Conservation (phyloP, 768 basidiomycete species). For the Gelatoporia subvermispora region DNA sequence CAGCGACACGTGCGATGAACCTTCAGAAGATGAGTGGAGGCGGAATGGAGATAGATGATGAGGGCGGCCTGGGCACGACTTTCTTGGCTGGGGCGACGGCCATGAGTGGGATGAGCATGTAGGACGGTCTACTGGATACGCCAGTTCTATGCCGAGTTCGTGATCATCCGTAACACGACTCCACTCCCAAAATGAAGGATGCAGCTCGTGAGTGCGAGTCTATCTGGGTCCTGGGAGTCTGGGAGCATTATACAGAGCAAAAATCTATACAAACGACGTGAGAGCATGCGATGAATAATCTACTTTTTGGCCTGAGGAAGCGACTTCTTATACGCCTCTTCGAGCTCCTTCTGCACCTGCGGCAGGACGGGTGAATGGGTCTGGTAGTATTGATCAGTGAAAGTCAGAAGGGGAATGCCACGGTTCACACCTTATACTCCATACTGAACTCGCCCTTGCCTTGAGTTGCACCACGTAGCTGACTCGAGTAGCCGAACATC, state of each 20-base stretch:
- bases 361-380: conserved; percentile 81
- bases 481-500: conserved; percentile 97
- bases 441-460: conserved; percentile 91
- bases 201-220: too few relatives aligned
- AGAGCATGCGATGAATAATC: conserved; percentile 12
- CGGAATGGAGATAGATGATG: conserved; percentile 32
- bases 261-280: too few relatives aligned
- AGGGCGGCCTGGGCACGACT: conserved; percentile 11
- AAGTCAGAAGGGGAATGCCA: conserved; percentile 1
- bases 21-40: neutral
- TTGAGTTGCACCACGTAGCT: conserved; percentile 89
- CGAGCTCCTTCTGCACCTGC: conserved; percentile 82
- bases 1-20: conserved; percentile 30
- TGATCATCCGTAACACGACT: too few relatives aligned
- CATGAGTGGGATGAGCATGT: too few relatives aligned
- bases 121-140: too few relatives aligned
- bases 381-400: conserved; percentile 28
- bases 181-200: too few relatives aligned
- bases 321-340: conserved; percentile 81
- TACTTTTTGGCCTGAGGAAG: conserved; percentile 69
- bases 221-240: too few relatives aligned
- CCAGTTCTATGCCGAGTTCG: too few relatives aligned
- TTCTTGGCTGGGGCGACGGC: conserved; percentile 8
- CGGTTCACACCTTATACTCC: conserved; percentile 74
- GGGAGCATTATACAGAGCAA: too few relatives aligned